Conservation (phyloP, 2,329 filamentous ascomycete species). For the Celoporthe dispersa region DNA sequence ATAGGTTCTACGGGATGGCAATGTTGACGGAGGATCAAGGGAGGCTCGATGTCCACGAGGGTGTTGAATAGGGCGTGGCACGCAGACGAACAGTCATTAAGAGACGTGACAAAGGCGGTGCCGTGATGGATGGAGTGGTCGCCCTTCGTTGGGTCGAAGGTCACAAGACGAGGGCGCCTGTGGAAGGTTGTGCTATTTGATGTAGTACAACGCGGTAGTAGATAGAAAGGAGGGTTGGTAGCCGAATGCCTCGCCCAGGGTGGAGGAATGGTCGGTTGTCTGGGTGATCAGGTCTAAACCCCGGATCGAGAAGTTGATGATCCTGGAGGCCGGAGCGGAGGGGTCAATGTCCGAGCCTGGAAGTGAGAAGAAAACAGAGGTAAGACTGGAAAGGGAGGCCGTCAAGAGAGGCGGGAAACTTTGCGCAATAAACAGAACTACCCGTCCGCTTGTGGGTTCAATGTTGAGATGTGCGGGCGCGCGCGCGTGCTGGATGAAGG, state of each 20-base stretch:
- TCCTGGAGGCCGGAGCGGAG: slow-evolving; percentile 8
- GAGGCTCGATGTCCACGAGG: not conserved
- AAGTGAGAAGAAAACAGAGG: not conserved
- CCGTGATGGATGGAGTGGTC: not conserved
- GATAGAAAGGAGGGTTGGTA: slow-evolving; percentile 9
- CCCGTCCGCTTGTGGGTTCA: not conserved
- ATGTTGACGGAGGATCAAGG: slow-evolving; percentile 13
- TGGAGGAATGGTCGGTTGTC: slow-evolving; percentile 26
- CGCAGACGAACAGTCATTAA: slow-evolving; percentile 17
- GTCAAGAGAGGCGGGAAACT: slow-evolving; percentile 18
- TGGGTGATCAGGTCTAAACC: slow-evolving; percentile 23
- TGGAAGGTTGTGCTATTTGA: slow-evolving; percentile 6
- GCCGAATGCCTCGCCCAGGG: slow-evolving; percentile 12
- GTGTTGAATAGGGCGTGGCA: slow-evolving; percentile 2
- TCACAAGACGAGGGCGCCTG: slow-evolving; percentile 2
- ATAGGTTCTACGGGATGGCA: slow-evolving; percentile 21
- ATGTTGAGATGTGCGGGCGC: not conserved
- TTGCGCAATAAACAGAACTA: slow-evolving; percentile 21
- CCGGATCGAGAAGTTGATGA: slow-evolving; percentile 18
- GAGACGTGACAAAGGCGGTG: slow-evolving; percentile 5
- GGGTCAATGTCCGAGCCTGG: slow-evolving; percentile 9
- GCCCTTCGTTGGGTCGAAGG: not conserved
- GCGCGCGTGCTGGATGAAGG: not conserved
- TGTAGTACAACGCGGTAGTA: slow-evolving; percentile 15
- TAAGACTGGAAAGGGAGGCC: slow-evolving; percentile 16